Conservation (phyloP, 2,329 filamentous ascomycete genomes). For the Sphaerulina populicola region DNA sequence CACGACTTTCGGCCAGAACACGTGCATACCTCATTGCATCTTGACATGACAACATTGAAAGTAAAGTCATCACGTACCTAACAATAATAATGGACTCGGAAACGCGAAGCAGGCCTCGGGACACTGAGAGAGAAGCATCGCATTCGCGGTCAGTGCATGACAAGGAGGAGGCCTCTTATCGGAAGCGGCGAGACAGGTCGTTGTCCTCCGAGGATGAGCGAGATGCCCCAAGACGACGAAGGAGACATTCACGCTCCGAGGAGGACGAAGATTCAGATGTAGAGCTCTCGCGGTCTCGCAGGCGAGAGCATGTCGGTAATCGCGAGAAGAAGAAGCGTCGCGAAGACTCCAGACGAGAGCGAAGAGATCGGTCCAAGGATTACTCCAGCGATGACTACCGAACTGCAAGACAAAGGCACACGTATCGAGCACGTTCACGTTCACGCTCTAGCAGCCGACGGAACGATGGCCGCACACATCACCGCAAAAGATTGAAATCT, state of each 20-base stretch:
- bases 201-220: conserved; percentile 4
- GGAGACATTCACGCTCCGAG: conserved; percentile 4
- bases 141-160: conserved; percentile 1
- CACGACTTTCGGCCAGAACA: too few species aligned
- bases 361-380: conserved; percentile 11
- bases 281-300: conserved; percentile 5
- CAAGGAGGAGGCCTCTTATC: background rate
- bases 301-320: conserved; percentile 5
- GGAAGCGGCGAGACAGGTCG: conserved; percentile 10
- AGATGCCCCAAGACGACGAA: background rate
- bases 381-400: conserved; percentile 9
- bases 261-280: background rate
- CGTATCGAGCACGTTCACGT: conserved; percentile 19
- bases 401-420: conserved; percentile 14
- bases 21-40: too few species aligned
- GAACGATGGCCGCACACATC: conserved; percentile 15
- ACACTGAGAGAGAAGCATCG: background rate
- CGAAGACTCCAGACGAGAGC: conserved; percentile 8
- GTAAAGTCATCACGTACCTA: background rate
- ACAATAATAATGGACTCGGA: conserved; percentile 3
- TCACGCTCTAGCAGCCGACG: conserved; percentile 19
- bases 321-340: background rate
- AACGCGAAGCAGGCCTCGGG: background rate
- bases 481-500: conserved; percentile 24
- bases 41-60: too few species aligned